These are phyloP conservation scores for Daucus carota DNA, from an alignment of 129 eudicot species.

Conservation along the genomic window DH1_v3.0 NC_030381.2:26054501-26055000, in stretches of 20 bases:
- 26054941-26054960: no score
- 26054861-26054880: no score
- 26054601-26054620: background rate
- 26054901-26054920: no score
- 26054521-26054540: background rate
- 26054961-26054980: background rate
- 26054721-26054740: background rate
- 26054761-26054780: background rate
- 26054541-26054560: background rate
- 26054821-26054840: no score
- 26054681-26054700: background rate
- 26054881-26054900: no score
- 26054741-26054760: background rate
- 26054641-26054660: background rate
- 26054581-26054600: background rate
- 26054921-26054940: no score
- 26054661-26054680: background rate
- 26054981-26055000: no score
- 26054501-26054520: background rate
- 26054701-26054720: background rate
- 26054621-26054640: background rate
- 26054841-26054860: no score
- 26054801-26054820: no score
- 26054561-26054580: background rate
- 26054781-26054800: background rate